Evolutionary conservation across 2,329 filamentous ascomycete species (phyloP).

Genomic region (Plectosphaerella cucumerina): DNA sequence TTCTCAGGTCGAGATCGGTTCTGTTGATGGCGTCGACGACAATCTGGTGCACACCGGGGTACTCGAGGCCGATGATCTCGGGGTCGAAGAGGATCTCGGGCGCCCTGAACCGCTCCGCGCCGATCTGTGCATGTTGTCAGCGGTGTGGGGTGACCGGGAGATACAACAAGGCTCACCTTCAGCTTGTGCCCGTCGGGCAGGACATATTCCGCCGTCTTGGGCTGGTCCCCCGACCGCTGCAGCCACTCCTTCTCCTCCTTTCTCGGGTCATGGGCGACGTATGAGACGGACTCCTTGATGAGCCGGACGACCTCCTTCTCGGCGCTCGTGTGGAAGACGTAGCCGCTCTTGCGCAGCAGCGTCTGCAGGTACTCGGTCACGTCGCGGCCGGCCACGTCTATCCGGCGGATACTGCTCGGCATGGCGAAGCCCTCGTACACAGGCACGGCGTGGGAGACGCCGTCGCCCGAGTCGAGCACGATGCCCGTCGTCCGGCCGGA

Average conservation of each 20-base stretch:
- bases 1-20: conserved; percentile 92
- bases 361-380: conserved; percentile 94
- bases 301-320: conserved; percentile 98
- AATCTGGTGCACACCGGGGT: conserved; percentile 95
- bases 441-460: conserved; percentile 93
- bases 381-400: conserved; percentile 93
- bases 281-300: conserved; percentile 94
- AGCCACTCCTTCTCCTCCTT: conserved; percentile 99
- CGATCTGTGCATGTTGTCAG: conserved; percentile 52
- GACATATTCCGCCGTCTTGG: conserved; percentile 80
- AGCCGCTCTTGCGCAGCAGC: conserved; percentile 84
- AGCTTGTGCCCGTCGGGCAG: conserved; percentile 91
- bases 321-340: conserved; percentile 94
- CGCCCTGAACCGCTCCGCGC: conserved; percentile 89
- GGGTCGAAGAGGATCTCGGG: conserved; percentile 98
- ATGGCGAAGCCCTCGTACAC: conserved; percentile 98
- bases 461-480: conserved; percentile 91
- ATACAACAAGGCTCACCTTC: conserved; percentile 56
- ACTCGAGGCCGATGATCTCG: conserved; percentile 94
- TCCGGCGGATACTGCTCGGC: conserved; percentile 88
- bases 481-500: conserved; percentile 94
- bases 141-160: not conserved
- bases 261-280: conserved; percentile 84
- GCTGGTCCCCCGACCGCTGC: conserved; percentile 53
- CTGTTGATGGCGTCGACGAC: conserved; percentile 94